Evolutionary conservation across 129 eudicot genomes (phyloP).

Genomic region (Escallonia rubra): DNA sequence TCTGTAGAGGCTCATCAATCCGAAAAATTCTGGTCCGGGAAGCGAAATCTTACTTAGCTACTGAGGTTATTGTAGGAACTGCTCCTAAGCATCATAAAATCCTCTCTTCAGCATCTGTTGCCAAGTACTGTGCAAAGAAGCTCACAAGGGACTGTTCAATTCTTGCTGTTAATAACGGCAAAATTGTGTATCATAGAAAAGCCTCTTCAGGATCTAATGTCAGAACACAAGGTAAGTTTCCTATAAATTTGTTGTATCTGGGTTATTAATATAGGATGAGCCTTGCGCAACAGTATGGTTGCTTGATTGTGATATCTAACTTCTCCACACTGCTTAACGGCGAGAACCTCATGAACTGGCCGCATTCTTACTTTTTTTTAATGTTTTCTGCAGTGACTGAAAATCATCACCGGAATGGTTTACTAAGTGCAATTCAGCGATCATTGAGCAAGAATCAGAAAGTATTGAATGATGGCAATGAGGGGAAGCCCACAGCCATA

Average conservation of each 20-base stretch:
- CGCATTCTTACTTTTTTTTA: slow-evolving; percentile 7
- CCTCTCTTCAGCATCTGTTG: slow-evolving; percentile 69
- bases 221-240: slow-evolving; percentile 42
- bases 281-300: too few relatives aligned
- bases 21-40: slow-evolving; percentile 79
- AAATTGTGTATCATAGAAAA: slow-evolving; percentile 59
- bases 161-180: slow-evolving; percentile 82
- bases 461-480: slow-evolving; percentile 27
- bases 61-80: slow-evolving; percentile 74
- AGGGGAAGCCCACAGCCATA: slow-evolving; percentile 8
- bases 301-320: too few relatives aligned
- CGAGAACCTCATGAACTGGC: not conserved
- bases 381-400: slow-evolving; percentile 28
- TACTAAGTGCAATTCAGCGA: slow-evolving; percentile 53
- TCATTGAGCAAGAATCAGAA: slow-evolving; percentile 45
- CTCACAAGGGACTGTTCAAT: slow-evolving; percentile 58
- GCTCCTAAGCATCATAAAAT: slow-evolving; percentile 56
- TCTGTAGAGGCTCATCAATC: slow-evolving; percentile 81
- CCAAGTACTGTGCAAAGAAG: slow-evolving; percentile 84
- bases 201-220: slow-evolving; percentile 36
- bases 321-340: too few relatives aligned
- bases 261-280: too few relatives aligned
- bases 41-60: slow-evolving; percentile 59
- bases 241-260: too few relatives aligned
- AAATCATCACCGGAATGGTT: slow-evolving; percentile 42